Percentiles rank a stretch among this genome's conserved stretches.
Evolutionary conservation across 1,284 basidiomycete species (phyloP).

Genomic region (Papiliotrema flavescens): DNA sequence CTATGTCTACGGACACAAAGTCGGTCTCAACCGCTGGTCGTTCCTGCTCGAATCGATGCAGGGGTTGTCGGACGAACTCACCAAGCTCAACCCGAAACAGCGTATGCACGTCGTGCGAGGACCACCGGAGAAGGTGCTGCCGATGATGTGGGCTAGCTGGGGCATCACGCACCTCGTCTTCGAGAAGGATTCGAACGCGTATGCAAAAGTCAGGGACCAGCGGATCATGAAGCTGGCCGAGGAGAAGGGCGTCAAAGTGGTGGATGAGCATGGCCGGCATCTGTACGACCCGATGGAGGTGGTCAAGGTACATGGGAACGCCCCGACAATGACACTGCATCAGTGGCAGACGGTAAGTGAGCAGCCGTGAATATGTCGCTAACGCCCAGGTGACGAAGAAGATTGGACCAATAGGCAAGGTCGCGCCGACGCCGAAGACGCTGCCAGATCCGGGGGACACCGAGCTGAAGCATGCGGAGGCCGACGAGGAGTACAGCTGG

Average conservation of each 20-base stretch:
- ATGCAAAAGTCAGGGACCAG: conserved; percentile 16
- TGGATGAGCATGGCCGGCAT: conserved; percentile 48
- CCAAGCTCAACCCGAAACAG: conserved; percentile 46
- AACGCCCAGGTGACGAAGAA: conserved; percentile 30
- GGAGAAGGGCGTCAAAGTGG: conserved; percentile 40
- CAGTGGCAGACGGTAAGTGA: conserved; percentile 39
- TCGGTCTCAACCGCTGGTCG: conserved; percentile 53
- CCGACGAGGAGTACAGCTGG: conserved; percentile 15
- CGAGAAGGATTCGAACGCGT: conserved; percentile 38
- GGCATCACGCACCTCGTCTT: conserved; percentile 54
- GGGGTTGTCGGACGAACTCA: conserved; percentile 48
- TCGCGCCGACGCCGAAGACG: conserved; percentile 25
- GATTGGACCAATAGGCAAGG: conserved; percentile 24
- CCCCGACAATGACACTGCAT: conserved; percentile 42
- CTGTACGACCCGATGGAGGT: conserved; percentile 47
- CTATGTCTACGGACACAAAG: conserved; percentile 52
- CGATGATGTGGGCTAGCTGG: conserved; percentile 52
- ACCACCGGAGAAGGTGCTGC: conserved; percentile 50
- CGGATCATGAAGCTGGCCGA: conserved; percentile 33
- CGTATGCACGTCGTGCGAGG: conserved; percentile 54
- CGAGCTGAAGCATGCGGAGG: conserved; percentile 21
- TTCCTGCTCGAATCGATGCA: conserved; percentile 53
- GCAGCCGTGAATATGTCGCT: neutral
- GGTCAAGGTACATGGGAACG: conserved; percentile 37
- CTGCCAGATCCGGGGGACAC: conserved; percentile 39